Evolutionary conservation across 352 stramenopile genomes (phyloP).

Genomic region (Pythium vanterpoolii): DNA sequence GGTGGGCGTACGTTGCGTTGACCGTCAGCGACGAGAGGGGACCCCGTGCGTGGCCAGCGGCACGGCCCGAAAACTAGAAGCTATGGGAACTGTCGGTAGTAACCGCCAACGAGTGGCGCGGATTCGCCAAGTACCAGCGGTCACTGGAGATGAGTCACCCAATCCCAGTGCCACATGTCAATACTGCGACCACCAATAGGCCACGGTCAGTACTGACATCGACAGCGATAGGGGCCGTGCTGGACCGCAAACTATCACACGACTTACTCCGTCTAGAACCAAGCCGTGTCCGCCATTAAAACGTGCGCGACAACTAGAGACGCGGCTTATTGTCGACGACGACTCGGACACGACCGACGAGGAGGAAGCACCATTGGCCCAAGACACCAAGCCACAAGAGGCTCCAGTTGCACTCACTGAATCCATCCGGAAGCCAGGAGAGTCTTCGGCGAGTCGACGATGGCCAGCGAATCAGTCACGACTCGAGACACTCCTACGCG

Average conservation of each 20-base stretch:
- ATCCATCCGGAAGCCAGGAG: not conserved
- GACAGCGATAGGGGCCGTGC: no score
- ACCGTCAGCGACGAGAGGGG: not conserved
- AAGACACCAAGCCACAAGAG: not conserved
- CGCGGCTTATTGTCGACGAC: not conserved
- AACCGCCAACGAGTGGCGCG: not conserved
- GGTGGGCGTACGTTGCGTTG: not conserved
- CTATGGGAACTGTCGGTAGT: not conserved
- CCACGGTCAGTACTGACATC: no score
- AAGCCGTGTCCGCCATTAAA: not conserved
- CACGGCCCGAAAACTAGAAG: not conserved
- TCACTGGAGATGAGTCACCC: not conserved
- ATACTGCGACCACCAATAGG: no score
- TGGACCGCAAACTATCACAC: no score
- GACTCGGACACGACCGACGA: not conserved
- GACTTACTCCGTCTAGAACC: not conserved
- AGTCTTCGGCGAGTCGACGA: not conserved
- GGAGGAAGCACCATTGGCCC: not conserved
- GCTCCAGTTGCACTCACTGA: not conserved
- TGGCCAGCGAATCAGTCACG: not conserved
- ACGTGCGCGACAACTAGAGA: not conserved
- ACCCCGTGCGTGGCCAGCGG: not conserved
- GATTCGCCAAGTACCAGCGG: not conserved
- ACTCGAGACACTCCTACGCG: not conserved
- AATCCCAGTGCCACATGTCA: not conserved